Base-by-base conservation (phyloP, 2,329 filamentous ascomycete genomes). In the Hymenoscyphus occultus region DNA sequence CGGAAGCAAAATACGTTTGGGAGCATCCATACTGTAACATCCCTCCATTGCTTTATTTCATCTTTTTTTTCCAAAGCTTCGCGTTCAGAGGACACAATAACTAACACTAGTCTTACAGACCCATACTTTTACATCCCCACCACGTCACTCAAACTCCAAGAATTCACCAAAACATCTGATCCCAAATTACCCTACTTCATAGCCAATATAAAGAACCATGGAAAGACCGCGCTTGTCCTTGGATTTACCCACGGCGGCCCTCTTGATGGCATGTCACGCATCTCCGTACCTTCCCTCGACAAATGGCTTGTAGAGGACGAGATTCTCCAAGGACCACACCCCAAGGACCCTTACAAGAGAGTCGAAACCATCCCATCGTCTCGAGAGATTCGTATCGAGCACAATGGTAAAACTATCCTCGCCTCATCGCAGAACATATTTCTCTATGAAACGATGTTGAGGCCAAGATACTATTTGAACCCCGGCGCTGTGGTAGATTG, bases 311-410 rank as follows among this genome's bases (percentile, higher is more conserved):
- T 88, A 71, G 87, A 89, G 75, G 85, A 88, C 60, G 77, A 78
- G 0, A 82, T 81, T 1, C 83, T 89, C 63, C 82, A 82, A 70
- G 80, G 85, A 3, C 28, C 67, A 5, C 88, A 90, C 65, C 87
- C 87, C 0, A 89, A 89, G 68, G 87, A 90, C 62, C 88, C 87
- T 0, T 89, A 84, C 76, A 88, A 87, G 69, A 82, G 88, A 13
- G 78, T 90, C 66, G 87, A 90, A 64, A 82, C 86, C 32, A 74
- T 90, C 5, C 78, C 78, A 1, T 88, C 86, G 0, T 78, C 79
- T 1, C 82, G 87, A 0, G 75, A 75, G 0, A 74, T 90, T 40
- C 78, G 81, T 12, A 78, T 90, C 45, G 78, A 78, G 28, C n/a
- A 56, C 3, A 54, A 62, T 1, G 84, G 84, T 1, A 73, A 72